Base-by-base conservation (phyloP, 768 basidiomycete genomes). In the Mrakia blollopis region DNA sequence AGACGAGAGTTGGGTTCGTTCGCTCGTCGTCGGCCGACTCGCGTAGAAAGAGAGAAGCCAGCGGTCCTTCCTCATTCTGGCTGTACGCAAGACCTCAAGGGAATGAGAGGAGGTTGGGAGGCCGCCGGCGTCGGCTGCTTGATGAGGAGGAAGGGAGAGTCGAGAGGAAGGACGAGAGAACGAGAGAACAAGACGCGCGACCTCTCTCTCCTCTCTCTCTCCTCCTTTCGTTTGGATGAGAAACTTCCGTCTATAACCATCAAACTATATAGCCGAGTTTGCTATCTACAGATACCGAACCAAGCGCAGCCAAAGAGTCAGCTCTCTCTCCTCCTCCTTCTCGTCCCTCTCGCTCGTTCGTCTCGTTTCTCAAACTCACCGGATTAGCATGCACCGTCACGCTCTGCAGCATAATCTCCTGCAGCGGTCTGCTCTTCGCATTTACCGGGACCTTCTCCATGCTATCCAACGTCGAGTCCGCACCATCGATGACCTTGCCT, bases 401-500 rank as follows among this genome's bases (percentile, higher is more conserved):
- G 83, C 89, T 87, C 37, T 88, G 88, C 78, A 97, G 84, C 82
- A 89, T 92, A 83, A 99, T 91, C 80, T 97, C 94, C 62, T 86
- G 87, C 44, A 93, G 83, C 1, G 97, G 97, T 77, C 92, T 85
- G 83, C 94, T 94, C 85, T 98, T 99, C 77, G 89, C 87, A 82
- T 89, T 93, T 76, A 98, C 96, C 0, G 94, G 93, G 0, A 91
- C 89, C 32, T 90, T 89, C 83, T 98, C 97, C 88, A 98, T 93
- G n/a, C 88, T 87, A 80, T 98, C 97, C 63, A 99, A 85, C 7
- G 95, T 92, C 35, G 92, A 89, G 82, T 99, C 95, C n/a, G 88
- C 88, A 28, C 97, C 97, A 82, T 99, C 97, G 80, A 99, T 98
- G n/a, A 99, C 94, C 65, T 85, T 86, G 73, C 94, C 96, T 78